Base-by-base conservation (phyloP, 2,329 filamentous ascomycete species). In the Calcarisporium arbuscula region DNA sequence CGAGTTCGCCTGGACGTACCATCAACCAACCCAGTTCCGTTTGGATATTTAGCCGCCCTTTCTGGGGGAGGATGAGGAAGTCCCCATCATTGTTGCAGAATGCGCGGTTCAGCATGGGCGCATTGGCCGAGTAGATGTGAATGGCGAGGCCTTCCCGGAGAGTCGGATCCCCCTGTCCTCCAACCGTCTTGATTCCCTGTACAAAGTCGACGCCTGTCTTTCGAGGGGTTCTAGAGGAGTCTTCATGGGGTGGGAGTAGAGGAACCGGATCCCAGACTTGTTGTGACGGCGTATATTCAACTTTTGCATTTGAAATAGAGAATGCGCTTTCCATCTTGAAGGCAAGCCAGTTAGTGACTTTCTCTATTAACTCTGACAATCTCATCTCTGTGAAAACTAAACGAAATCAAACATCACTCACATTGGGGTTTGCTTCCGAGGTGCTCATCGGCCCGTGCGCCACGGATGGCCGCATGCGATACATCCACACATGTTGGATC, bases 1-100 rank as follows among this genome's bases (percentile, higher is more conserved):
- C 71, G 20, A 84, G 73, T 51, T 84, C 80, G n/a, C 78, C 78
- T 0, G 78, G 80, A 5, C 78, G 74, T 5, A 83, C 77, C 32
- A 78, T 68, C 1, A 83, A 53, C 18, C 66, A 67, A 5, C 80
- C 80, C 12, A 83, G 68, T 49, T 84, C 80, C 3, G 80, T 84
- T 49, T 80, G 77, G 29, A 84, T 77, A 44, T 83, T 74, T 3
- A 85, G 62, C 0, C 70, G 63, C 10, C 80, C 80, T 43, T 78
- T 69, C 40, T 84, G 80, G 0, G 72, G 76, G 4, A 83, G 67
- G 30, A 84, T 78, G 34, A 83, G 60, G 40, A 80, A 71, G 50
- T 84, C 80, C 12, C 80, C 80, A 40, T 85, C 80, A 21, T 45
- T 43, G 34, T 44, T 47, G 40, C 35, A 64, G 38, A 69, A 70